phyloP scores from a whole-genome alignment of 2,329 filamentous ascomycete species.

The Lecanicillium sp. region DNA sequence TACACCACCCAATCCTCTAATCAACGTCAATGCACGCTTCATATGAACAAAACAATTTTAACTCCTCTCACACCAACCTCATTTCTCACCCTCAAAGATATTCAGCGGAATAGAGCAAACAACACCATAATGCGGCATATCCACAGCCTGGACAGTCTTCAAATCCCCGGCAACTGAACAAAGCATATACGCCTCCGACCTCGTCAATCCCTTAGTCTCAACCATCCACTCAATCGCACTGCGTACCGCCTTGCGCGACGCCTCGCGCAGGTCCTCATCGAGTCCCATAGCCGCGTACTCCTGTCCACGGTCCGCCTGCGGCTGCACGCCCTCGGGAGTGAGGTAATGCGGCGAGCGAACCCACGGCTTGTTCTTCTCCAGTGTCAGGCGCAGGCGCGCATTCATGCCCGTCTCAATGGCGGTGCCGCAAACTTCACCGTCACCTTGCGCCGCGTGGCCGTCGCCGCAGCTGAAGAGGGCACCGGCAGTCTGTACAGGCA shows the following conservation, averaged over 20 bases:
- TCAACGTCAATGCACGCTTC: background rate
- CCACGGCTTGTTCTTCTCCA: slow-evolving; percentile 37
- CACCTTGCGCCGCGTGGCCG: slow-evolving; percentile 45
- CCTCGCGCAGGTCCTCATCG: slow-evolving; percentile 36
- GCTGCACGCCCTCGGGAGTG: slow-evolving; percentile 18
- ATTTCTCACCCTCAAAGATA: slow-evolving; percentile 27
- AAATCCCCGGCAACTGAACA: slow-evolving; percentile 40
- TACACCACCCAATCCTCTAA: too few relatives aligned
- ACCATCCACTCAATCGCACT: slow-evolving; percentile 41
- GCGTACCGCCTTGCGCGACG: slow-evolving; percentile 37
- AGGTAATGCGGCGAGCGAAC: slow-evolving; percentile 39
- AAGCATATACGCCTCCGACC: slow-evolving; percentile 43
- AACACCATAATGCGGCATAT: slow-evolving; percentile 45
- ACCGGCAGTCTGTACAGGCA: slow-evolving; percentile 39
- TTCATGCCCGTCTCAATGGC: slow-evolving; percentile 46
- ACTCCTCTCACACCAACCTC: too few relatives aligned
- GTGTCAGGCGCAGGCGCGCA: slow-evolving; percentile 37
- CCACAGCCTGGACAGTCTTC: slow-evolving; percentile 43
- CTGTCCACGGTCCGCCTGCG: slow-evolving; percentile 16
- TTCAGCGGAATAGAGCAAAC: slow-evolving; percentile 39
- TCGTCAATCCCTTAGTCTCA: slow-evolving; percentile 33
- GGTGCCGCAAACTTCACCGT: slow-evolving; percentile 47
- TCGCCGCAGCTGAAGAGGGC: slow-evolving; percentile 46
- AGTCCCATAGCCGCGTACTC: slow-evolving; percentile 40
- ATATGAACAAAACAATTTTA: background rate